phyloP scores from a whole-genome alignment of 305 asterid genomes.

The Fraxinus sp. region DNA sequence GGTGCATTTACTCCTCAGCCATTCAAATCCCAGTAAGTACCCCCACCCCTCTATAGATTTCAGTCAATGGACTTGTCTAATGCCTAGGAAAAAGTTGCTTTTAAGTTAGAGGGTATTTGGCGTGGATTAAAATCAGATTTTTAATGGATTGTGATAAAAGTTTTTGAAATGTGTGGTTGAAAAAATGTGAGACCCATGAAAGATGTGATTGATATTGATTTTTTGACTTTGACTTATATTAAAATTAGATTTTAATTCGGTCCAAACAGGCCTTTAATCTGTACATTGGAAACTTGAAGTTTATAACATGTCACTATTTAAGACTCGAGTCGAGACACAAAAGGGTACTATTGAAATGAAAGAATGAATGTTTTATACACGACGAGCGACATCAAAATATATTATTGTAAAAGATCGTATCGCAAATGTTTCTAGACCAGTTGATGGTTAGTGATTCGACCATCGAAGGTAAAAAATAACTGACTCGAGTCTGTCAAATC shows the following conservation, averaged over 20 bases:
- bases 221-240: too few relatives aligned
- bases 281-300: not conserved
- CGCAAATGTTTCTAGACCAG: not conserved
- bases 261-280: not conserved
- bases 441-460: not conserved
- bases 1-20: not conserved
- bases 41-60: not conserved
- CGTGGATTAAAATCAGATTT: too few relatives aligned
- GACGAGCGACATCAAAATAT: not conserved
- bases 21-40: not conserved
- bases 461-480: not conserved
- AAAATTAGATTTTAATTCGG: too few relatives aligned
- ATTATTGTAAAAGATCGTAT: not conserved
- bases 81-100: not conserved
- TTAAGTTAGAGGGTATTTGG: not conserved
- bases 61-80: not conserved
- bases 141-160: too few relatives aligned
- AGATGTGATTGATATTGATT: too few relatives aligned
- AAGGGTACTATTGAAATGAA: not conserved
- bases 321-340: not conserved
- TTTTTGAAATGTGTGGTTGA: too few relatives aligned
- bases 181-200: too few relatives aligned
- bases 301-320: not conserved
- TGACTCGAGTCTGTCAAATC: not conserved
- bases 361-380: not conserved